Evolutionary conservation across 148 eudicot species (phyloP), one percentile per base, ranked within the genome.

Genomic region (Arctostaphylos glauca): DNA sequence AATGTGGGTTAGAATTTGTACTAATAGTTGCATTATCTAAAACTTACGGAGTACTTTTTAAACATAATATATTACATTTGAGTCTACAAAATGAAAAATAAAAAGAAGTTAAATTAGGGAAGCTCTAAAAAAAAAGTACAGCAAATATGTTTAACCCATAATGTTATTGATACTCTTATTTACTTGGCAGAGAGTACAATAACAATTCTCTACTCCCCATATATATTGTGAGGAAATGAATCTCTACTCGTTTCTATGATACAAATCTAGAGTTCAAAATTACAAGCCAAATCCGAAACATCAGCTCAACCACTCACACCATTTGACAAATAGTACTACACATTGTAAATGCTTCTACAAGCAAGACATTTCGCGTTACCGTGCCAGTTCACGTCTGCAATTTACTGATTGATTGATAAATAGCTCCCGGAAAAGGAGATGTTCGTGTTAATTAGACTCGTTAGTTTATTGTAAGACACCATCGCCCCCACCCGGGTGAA

Each of bases 401-500:
- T 64, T 9, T 64, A 64, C 70, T 21, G 10, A 64, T 64, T 25
- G 41, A 23, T 23, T 64, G 23, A 9, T 60, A 60, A 54, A 13
- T 66, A 25, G 71, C 71, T 66, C 71, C 3, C 5, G 44, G 12
- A 66, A 31, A 31, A 66, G 5, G 44, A 12, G 4, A 66, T 3
- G 43, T 66, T 66, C 16, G 3, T 31, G 71, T 25, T 13, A 66
- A 66, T 43, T 10, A 66, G n/a, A 74, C 41, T 48, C 53, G 6
- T 76, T 53, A 53, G 41, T 85, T 74, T 79, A 66, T 80, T 83
- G 82, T 87, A 66, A 66, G 43, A 58, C 85, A 77, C 44, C 92
- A 89, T 55, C 91, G 92, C 54, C 91, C 91, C 93, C 91, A 88
- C 49, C 93, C 87, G 76, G 89, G 82, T 21, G 98, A 87, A 80